Percentiles rank a stretch among this genome's conserved stretches.
These are phyloP conservation scores for Epichloe sylvatica DNA, from an alignment of 2,329 filamentous ascomycete genomes.

Conservation along the genomic window DNA sequence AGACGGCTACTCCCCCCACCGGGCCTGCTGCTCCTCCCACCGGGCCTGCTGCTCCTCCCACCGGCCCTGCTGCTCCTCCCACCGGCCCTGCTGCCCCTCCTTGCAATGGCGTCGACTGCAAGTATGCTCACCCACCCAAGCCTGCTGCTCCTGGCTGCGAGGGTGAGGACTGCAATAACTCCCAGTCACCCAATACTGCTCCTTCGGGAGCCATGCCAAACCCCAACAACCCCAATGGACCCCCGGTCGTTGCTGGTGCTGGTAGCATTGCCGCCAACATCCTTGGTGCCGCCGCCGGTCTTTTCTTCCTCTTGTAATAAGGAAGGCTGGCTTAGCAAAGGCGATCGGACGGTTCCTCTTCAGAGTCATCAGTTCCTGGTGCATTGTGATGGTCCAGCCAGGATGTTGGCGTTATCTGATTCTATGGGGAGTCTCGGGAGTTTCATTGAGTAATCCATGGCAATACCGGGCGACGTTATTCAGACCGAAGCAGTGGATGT, in stretches of 20 bases:
- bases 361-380: neutral
- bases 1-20: slow-evolving; percentile 6
- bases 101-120: neutral
- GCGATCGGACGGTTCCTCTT: neutral
- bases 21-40: slow-evolving; percentile 1
- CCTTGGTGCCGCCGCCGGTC: slow-evolving; percentile 11
- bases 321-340: neutral
- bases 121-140: neutral
- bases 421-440: neutral
- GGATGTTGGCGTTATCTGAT: neutral
- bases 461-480: neutral
- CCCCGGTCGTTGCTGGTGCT: slow-evolving; percentile 9
- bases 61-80: slow-evolving; percentile 2
- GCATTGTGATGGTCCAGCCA: neutral
- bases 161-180: neutral
- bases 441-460: neutral
- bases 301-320: slow-evolving; percentile 14
- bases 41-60: neutral
- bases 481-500: neutral
- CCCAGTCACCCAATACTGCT: neutral
- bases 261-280: slow-evolving; percentile 9
- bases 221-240: neutral
- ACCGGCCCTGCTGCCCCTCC: neutral
- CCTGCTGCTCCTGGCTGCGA: neutral
- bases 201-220: neutral